Base-by-base conservation (phyloP, 106 monocot genomes). In the Platanthera zijinensis region DNA sequence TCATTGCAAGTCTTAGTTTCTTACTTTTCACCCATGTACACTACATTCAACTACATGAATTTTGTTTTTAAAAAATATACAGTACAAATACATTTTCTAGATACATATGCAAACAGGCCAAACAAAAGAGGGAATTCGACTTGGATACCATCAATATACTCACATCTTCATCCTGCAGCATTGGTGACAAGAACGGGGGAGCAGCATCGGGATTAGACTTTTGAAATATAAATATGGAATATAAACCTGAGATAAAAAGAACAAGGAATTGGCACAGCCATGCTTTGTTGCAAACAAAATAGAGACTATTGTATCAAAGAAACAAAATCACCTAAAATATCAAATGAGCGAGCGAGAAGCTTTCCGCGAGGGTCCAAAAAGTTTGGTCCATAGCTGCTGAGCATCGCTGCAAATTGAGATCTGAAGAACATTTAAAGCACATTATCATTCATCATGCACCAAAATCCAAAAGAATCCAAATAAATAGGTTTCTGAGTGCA, bases 361-460 rank as follows among this genome's bases (percentile, higher is more conserved):
- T 83, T 90, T 69, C 95, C 95, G 52, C 92, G 86, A 28, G 90
- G 84, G 86, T 96, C 95, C 61, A 92, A 63, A 74, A 90, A 92
- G 87, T 85, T 85, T 21, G 84, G 80, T 76, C 90, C 84, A 68
- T 77, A 92, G 72, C 78, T 75, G 69, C 39, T 75, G 30, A 95
- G 88, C 82, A 90, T 82, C 28, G 86, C 84, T 80, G 92, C 90
- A 81, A 96, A 84, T 82, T 90, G 90, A 75, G 88, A 79, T 84
- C 95, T 92, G 82, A 75, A 39, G 39, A 39, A 39, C 39, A 39
- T 39, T 39, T 39, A 39, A 39, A 39, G 39, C 39, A 3, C 39
- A 3, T 39, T 39, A 39, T 39, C 3, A 39, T 39, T 39, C 3
- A 39, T 39, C 39, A 39, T 39, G 39, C 39, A 39, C 39, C 39